Conservation (phyloP, 2,329 filamentous ascomycete species). For the Cercospora zeae-maydis region DNA sequence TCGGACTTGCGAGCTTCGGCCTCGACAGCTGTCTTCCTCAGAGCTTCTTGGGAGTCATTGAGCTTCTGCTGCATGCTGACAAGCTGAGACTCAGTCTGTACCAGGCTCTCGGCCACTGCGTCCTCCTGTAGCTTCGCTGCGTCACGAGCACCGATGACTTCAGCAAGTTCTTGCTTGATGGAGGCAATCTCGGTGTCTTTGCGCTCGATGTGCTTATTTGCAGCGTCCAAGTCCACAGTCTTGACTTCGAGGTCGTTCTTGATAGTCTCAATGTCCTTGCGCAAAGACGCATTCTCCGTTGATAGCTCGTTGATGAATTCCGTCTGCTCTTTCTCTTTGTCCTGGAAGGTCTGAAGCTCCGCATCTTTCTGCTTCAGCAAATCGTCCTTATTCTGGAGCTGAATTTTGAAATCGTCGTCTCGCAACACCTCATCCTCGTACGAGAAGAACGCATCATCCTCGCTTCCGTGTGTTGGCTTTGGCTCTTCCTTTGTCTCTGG, state of each 20-base stretch:
- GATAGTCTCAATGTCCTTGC: slow-evolving; percentile 10
- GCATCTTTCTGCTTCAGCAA: slow-evolving; percentile 66
- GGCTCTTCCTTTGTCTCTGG: slow-evolving; percentile 9
- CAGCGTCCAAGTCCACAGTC: slow-evolving; percentile 13
- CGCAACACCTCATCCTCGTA: slow-evolving; percentile 68
- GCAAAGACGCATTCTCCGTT: slow-evolving; percentile 57
- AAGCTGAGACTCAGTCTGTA: slow-evolving; percentile 40
- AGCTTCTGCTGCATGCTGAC: slow-evolving; percentile 55
- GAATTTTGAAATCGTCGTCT: slow-evolving; percentile 59
- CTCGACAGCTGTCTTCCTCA: slow-evolving; percentile 41
- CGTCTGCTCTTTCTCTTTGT: slow-evolving; percentile 25
- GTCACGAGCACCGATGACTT: slow-evolving; percentile 38
- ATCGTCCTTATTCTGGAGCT: slow-evolving; percentile 59
- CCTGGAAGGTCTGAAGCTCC: slow-evolving; percentile 55
- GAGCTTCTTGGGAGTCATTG: slow-evolving; percentile 33
- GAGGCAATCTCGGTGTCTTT: slow-evolving; percentile 32
- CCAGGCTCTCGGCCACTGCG: slow-evolving; percentile 38
- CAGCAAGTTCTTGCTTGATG: slow-evolving; percentile 44
- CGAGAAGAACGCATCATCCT: slow-evolving; percentile 76
- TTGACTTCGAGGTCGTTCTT: slow-evolving; percentile 12
- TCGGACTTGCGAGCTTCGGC: slow-evolving; percentile 24
- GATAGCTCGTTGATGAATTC: slow-evolving; percentile 69
- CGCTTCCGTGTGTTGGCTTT: slow-evolving; percentile 4
- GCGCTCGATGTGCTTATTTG: slow-evolving; percentile 12
- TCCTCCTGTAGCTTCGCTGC: slow-evolving; percentile 40